These are phyloP conservation scores for Crucibulum laeve DNA, from an alignment of 768 basidiomycete genomes.

Conservation along the genomic window DNA sequence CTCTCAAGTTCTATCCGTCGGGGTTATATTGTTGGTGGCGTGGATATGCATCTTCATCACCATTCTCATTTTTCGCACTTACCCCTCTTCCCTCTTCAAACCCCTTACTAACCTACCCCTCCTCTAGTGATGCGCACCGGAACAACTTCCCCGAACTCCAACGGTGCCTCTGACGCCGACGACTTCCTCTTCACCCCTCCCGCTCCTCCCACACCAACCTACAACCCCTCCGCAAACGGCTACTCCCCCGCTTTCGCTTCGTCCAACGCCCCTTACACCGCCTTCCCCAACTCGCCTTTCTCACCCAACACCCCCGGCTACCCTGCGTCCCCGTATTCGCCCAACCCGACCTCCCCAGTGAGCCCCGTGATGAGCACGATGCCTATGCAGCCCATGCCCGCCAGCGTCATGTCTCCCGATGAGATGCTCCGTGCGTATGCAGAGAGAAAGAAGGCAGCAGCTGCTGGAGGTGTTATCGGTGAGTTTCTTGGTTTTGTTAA, in stretches of 20 bases:
- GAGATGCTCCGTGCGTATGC: constrained; percentile 77
- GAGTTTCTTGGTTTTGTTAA: not conserved
- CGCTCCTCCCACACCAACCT: constrained; percentile 15
- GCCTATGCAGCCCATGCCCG: constrained; percentile 24
- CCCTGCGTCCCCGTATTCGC: not conserved
- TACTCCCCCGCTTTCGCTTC: not conserved
- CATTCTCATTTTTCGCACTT: too few species aligned
- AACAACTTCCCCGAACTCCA: constrained; percentile 2
- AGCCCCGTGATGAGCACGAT: constrained; percentile 28
- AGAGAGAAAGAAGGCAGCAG: constrained; percentile 19
- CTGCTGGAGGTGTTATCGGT: constrained; percentile 5
- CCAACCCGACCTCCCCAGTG: constrained; percentile 11
- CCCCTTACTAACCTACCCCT: constrained; percentile 5
- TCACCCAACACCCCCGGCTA: not conserved
- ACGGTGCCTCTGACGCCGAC: constrained; percentile 16
- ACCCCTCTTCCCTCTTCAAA: not conserved
- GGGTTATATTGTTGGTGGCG: too few species aligned
- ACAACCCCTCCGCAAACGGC: constrained; percentile 9
- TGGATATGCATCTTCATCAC: too few species aligned
- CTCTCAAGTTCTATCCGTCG: too few species aligned
- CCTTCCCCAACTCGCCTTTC: too few species aligned
- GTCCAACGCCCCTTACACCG: not conserved
- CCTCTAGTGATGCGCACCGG: constrained; percentile 71
- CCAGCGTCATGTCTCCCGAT: constrained; percentile 58
- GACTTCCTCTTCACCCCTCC: constrained; percentile 43